Evolutionary conservation across 2,329 filamentous ascomycete species (phyloP).

Genomic region (Tympanopsis confertula): DNA sequence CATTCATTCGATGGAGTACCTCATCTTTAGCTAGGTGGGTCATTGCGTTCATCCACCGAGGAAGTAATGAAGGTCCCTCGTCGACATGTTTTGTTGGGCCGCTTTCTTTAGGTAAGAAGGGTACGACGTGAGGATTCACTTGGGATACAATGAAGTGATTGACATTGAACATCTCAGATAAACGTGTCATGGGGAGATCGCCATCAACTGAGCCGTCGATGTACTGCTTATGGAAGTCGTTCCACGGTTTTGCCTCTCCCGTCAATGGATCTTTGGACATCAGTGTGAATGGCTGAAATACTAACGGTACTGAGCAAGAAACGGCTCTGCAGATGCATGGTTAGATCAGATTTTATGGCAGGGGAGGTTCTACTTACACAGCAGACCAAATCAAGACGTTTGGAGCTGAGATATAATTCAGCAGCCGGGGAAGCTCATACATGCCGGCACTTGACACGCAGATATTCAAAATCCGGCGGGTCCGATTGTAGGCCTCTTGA

Average conservation of each 20-base stretch:
- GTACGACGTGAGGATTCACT: constrained; percentile 61
- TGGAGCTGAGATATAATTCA: constrained; percentile 61
- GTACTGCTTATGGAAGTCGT: constrained; percentile 50
- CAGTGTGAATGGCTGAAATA: constrained; percentile 52
- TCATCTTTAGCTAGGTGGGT: constrained; percentile 51
- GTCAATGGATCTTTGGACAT: constrained; percentile 58
- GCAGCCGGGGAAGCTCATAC: constrained; percentile 52
- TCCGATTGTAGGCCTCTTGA: constrained; percentile 62
- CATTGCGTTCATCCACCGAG: constrained; percentile 37
- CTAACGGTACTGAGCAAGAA: constrained; percentile 56
- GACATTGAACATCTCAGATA: constrained; percentile 64
- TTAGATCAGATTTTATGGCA: not conserved
- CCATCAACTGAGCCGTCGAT: constrained; percentile 65
- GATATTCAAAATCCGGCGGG: constrained; percentile 57
- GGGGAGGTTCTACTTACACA: constrained; percentile 21
- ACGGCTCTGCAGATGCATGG: constrained; percentile 29
- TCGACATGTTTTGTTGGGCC: constrained; percentile 15
- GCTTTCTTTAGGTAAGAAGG: constrained; percentile 52
- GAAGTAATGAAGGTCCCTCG: constrained; percentile 11
- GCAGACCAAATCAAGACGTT: constrained; percentile 66
- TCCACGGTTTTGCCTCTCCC: constrained; percentile 50
- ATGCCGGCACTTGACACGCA: constrained; percentile 57
- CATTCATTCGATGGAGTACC: constrained; percentile 48
- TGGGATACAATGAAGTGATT: constrained; percentile 69
- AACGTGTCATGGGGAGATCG: constrained; percentile 55